These are phyloP conservation scores for Hygrocybe coccinea DNA, from an alignment of 768 basidiomycete genomes.

Conservation along the genomic window DNA sequence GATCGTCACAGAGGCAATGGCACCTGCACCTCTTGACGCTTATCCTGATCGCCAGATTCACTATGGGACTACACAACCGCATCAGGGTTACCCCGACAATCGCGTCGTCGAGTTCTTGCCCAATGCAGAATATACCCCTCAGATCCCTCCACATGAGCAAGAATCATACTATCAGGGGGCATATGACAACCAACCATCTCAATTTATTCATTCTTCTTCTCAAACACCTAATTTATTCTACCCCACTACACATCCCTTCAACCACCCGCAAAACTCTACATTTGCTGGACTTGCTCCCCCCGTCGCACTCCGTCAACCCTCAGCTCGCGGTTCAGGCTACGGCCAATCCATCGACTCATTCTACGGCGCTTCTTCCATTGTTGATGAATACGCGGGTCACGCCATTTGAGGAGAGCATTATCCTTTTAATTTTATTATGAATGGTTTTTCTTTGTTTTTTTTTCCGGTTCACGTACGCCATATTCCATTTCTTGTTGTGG, in stretches of 20 bases:
- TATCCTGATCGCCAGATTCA: conserved; percentile 13
- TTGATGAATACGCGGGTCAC: background rate
- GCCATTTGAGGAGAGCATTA: background rate
- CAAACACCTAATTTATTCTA: background rate
- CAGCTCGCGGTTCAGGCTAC: conserved; percentile 15
- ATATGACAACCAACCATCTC: background rate
- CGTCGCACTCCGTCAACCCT: conserved; percentile 9
- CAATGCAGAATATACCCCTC: background rate
- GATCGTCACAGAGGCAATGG: conserved; percentile 5
- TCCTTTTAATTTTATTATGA: background rate
- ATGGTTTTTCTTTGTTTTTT: conserved; percentile 4
- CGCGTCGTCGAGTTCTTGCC: background rate
- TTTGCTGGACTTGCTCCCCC: conserved; percentile 8
- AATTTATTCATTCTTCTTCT: background rate
- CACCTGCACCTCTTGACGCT: conserved; percentile 3
- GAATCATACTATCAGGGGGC: background rate
- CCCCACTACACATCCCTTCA: conserved; percentile 6
- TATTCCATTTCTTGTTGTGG: no score
- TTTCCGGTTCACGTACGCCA: background rate
- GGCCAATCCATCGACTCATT: conserved; percentile 22
- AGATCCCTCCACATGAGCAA: background rate
- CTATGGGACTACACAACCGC: background rate
- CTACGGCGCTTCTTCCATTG: conserved; percentile 18
- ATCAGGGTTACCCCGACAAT: background rate
- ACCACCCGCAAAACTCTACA: conserved; percentile 6